These are phyloP conservation scores for Penicillium sp. DNA, from an alignment of 2,329 filamentous ascomycete species.

Conservation along the genomic window DNA sequence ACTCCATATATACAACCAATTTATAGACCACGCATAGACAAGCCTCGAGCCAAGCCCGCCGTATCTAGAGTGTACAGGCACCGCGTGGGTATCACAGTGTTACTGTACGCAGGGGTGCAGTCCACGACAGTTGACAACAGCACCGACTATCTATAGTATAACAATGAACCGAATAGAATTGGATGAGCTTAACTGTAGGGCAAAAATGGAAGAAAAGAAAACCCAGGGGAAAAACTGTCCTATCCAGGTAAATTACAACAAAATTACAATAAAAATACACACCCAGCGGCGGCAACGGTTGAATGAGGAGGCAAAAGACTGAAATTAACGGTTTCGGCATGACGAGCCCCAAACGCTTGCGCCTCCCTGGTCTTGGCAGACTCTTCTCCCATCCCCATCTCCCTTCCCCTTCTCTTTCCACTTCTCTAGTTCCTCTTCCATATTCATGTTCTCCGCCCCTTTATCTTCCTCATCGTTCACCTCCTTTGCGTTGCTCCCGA, in stretches of 20 bases:
- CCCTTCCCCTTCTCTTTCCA: constrained; percentile 13
- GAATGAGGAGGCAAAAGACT: constrained; percentile 2
- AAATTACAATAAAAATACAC: constrained; percentile 6
- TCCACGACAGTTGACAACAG: neutral
- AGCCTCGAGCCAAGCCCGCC: neutral
- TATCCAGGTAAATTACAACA: neutral
- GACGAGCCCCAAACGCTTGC: constrained; percentile 28
- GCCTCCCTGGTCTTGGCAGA: constrained; percentile 35
- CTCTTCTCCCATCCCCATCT: constrained; percentile 24
- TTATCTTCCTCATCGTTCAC: constrained; percentile 12
- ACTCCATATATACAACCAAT: neutral
- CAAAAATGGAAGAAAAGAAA: constrained; percentile 1
- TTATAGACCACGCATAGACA: neutral
- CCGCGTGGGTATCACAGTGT: neutral
- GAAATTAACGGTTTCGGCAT: constrained; percentile 26
- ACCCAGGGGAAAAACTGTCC: neutral
- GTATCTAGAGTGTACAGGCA: neutral
- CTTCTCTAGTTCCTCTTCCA: constrained; percentile 20
- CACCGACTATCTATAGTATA: neutral
- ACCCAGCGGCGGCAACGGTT: neutral
- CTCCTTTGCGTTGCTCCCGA: constrained; percentile 22
- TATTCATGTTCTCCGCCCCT: constrained; percentile 15
- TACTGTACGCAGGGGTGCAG: neutral
- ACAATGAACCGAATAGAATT: neutral
- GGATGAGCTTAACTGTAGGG: neutral